Base-by-base conservation (phyloP, 805 yeast species). In the Torulaspora quercuum region DNA sequence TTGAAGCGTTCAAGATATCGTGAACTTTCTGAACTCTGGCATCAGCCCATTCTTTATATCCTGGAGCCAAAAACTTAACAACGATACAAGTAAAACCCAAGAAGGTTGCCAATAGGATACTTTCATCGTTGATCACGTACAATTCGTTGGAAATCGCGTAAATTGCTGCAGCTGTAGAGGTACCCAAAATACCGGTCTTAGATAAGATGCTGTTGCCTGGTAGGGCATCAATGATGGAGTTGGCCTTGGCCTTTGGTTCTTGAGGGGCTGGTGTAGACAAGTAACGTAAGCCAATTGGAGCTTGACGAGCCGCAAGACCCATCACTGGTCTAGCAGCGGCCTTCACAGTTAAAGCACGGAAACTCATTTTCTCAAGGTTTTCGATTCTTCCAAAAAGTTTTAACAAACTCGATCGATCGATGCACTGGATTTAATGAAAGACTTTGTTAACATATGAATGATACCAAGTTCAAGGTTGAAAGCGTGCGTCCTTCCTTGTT, bases 131-230 rank as follows among this genome's bases (percentile, higher is more conserved):
- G 60, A 92, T 74, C 52, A 92, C 85, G 69, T 89, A 82, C 53
- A 92, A 75, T 68, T 87, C 95, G 69, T 86, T 87, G 57, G 96
- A 83, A 62, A 92, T 81, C 50, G 95, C 96, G 70, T 88, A 92
- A 52, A 90, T 66, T 44, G 95, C 80, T 40, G 95, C 97, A 46
- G 97, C 97, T 44, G 95, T 78, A 45, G 90, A 77, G 37, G 98
- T 89, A 57, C 96, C 96, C 59, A 92, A 73, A 60, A 89, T 76
- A 61, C 97, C 96, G 46, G 97, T 87, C 79, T 92, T 92, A 51
- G 96, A 78, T 53, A 90, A 66, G 53, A 77, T 72, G 58, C 78
- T 77, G 78, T 77, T 82, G 64, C 97, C 97, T 65, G 98, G 98
- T 53, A 92, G 70, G 47, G 96, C 86, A 59, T 84, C 89, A 57